These are phyloP conservation scores for Striga asiatica DNA, from an alignment of 257 asterid species.

Conservation along the genomic window DNA sequence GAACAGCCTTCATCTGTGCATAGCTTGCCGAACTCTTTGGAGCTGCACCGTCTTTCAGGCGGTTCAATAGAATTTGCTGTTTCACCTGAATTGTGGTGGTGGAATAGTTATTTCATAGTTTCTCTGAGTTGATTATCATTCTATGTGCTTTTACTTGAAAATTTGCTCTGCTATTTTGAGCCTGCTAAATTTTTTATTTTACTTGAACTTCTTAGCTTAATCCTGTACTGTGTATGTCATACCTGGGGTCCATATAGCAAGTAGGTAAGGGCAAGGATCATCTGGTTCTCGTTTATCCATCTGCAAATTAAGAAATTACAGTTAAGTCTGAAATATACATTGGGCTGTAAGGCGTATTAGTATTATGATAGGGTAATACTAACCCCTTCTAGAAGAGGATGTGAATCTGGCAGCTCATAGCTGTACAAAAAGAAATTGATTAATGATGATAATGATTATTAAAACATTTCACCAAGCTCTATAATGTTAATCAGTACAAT, in stretches of 20 bases:
- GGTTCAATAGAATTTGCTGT: constrained; percentile 74
- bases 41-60: constrained; percentile 67
- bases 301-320: constrained; percentile 35
- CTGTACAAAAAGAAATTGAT: constrained; percentile 40
- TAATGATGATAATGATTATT: constrained; percentile 8
- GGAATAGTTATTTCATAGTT: constrained; percentile 7
- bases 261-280: constrained; percentile 89
- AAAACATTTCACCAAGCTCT: constrained; percentile 1
- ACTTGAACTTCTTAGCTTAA: background rate
- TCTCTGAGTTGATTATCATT: background rate
- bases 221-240: constrained; percentile 14
- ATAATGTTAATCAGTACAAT: background rate
- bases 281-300: constrained; percentile 82
- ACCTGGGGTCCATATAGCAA: constrained; percentile 99
- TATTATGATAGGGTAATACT: constrained; percentile 22
- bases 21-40: constrained; percentile 47
- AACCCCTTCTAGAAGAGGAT: constrained; percentile 80
- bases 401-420: constrained; percentile 90
- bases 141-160: background rate
- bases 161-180: constrained; percentile 5
- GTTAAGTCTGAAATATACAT: constrained; percentile 12
- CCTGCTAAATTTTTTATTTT: background rate
- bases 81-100: constrained; percentile 52
- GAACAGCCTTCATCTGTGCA: constrained; percentile 72
- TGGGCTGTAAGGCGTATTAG: constrained; percentile 1